These are phyloP conservation scores for Calonectria pseudoturangicola DNA, from an alignment of 2,329 filamentous ascomycete genomes.

Conservation along the genomic window DNA sequence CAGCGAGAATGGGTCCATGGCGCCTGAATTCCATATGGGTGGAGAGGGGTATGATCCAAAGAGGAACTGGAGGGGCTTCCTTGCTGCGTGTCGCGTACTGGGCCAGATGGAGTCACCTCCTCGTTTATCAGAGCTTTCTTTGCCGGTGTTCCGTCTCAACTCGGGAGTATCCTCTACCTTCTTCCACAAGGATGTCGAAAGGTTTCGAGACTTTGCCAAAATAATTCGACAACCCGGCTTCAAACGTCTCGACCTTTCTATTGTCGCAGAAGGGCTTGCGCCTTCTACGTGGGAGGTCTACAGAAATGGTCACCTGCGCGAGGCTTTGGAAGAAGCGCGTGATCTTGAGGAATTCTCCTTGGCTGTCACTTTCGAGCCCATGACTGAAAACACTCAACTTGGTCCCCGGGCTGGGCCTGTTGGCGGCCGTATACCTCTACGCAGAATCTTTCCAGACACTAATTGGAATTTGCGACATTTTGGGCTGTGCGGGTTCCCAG, in stretches of 20 bases:
- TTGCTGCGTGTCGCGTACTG: not conserved
- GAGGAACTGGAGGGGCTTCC: not conserved
- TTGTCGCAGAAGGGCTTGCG: not conserved
- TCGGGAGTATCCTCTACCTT: not conserved
- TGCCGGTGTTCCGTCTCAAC: not conserved
- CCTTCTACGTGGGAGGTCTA: not conserved
- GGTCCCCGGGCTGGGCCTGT: not conserved
- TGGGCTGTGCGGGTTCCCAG: not conserved
- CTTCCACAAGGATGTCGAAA: not conserved
- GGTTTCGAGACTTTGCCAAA: not conserved
- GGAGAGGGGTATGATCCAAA: not conserved
- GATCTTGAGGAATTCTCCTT: not conserved
- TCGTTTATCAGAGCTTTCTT: not conserved
- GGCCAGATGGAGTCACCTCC: not conserved
- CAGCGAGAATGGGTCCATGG: rapidly evolving
- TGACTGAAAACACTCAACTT: too few species aligned
- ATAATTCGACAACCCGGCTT: not conserved
- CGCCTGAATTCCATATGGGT: not conserved
- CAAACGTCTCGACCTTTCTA: not conserved
- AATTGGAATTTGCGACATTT: not conserved
- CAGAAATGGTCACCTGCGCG: not conserved
- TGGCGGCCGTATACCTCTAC: not conserved
- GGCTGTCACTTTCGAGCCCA: not conserved
- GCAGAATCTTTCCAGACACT: not conserved
- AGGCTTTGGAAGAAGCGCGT: not conserved